Percentiles rank a stretch among this genome's conserved stretches.
Evolutionary conservation across 2,329 filamentous ascomycete species (phyloP).

Genomic region (Phoma sp.): DNA sequence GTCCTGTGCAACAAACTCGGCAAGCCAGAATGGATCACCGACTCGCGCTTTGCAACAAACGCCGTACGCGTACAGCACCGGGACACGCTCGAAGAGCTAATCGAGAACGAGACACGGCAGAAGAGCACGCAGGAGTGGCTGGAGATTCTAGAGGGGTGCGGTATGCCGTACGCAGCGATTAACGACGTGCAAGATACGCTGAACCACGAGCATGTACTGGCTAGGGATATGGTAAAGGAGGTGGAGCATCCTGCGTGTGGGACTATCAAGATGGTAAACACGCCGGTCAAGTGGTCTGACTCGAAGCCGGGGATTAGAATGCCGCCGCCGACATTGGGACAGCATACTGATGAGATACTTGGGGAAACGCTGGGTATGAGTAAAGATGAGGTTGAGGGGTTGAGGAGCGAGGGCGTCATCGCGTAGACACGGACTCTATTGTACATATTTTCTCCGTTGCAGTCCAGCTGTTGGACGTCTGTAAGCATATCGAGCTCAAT

Average conservation of each 20-base stretch:
- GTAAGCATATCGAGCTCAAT: background rate
- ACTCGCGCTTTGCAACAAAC: conserved; percentile 65
- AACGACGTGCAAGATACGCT: conserved; percentile 90
- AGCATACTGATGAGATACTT: conserved; percentile 49
- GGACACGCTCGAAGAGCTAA: conserved; percentile 75
- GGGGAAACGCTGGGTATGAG: conserved; percentile 40
- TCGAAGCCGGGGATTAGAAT: conserved; percentile 76
- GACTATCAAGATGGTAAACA: conserved; percentile 87
- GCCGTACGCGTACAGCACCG: conserved; percentile 70
- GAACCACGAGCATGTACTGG: conserved; percentile 78
- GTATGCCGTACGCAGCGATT: conserved; percentile 92
- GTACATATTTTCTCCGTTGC: background rate
- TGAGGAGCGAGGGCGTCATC: conserved; percentile 45
- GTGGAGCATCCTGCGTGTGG: conserved; percentile 85
- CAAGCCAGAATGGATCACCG: conserved; percentile 64
- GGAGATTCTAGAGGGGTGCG: conserved; percentile 82
- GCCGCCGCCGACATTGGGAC: conserved; percentile 78
- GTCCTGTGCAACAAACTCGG: conserved; percentile 64
- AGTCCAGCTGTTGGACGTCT: background rate
- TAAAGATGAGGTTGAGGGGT: conserved; percentile 37
- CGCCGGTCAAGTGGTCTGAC: conserved; percentile 91
- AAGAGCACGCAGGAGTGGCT: conserved; percentile 91
- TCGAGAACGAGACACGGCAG: conserved; percentile 75
- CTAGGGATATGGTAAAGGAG: conserved; percentile 88
- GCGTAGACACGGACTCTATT: conserved; percentile 24